These are phyloP conservation scores for Alternaria gaisen DNA, from an alignment of 2,329 filamentous ascomycete genomes.

Conservation along the genomic window DNA sequence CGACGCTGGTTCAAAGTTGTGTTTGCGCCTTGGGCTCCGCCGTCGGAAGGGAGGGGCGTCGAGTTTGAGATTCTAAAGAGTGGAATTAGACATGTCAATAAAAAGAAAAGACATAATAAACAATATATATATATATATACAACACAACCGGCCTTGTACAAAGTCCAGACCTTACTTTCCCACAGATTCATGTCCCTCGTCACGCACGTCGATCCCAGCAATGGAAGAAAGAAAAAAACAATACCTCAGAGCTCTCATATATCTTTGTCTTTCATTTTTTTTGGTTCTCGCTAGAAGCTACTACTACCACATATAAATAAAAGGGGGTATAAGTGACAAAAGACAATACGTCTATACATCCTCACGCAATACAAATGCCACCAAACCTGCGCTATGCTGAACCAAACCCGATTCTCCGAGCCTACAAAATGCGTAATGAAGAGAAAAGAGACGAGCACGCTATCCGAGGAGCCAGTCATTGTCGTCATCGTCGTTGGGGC, in stretches of 20 bases:
- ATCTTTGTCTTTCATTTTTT: background rate
- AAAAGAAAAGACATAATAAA: conserved; percentile 15
- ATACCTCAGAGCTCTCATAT: background rate
- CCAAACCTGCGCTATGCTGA: conserved; percentile 21
- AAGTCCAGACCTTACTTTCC: no score
- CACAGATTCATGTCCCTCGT: no score
- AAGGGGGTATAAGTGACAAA: conserved; percentile 24
- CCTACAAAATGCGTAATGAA: conserved; percentile 17
- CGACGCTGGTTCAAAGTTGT: conserved; percentile 86
- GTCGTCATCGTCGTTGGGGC: no score
- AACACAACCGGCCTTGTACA: no score
- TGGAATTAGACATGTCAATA: conserved; percentile 38
- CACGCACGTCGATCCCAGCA: background rate
- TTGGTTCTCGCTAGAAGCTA: background rate
- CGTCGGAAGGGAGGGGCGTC: conserved; percentile 62
- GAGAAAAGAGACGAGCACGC: conserved; percentile 16
- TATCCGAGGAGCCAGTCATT: conserved; percentile 2
- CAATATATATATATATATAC: background rate
- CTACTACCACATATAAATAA: conserved; percentile 15
- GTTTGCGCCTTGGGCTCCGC: conserved; percentile 79
- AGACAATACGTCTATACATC: conserved; percentile 19
- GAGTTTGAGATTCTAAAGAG: conserved; percentile 73
- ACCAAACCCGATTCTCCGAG: conserved; percentile 17
- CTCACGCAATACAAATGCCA: conserved; percentile 23
- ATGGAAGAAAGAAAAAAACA: no score